phyloP scores from a whole-genome alignment of 2,329 filamentous ascomycete genomes.

The Colletotrichum sp. region DNA sequence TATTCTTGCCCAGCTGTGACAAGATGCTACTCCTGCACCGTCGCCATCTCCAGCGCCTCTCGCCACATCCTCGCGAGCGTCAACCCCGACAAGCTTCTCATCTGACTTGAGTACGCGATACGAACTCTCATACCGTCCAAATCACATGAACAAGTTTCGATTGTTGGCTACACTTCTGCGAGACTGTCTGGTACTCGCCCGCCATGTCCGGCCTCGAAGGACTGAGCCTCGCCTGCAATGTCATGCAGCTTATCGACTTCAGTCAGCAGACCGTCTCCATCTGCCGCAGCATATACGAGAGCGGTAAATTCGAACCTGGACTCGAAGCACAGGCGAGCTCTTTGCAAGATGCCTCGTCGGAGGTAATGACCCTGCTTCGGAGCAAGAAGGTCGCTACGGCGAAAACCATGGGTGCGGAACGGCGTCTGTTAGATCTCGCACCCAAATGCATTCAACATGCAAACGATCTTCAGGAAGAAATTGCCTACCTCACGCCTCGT shows the following conservation, averaged over 20 bases:
- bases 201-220: background rate
- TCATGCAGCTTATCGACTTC: background rate
- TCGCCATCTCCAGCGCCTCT: background rate
- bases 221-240: background rate
- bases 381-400: background rate
- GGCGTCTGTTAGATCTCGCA: background rate
- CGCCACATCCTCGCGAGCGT: background rate
- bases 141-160: background rate
- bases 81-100: background rate
- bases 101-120: background rate
- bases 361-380: accelerated
- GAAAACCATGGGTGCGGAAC: background rate
- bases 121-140: accelerated
- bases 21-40: background rate
- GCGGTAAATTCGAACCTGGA: background rate
- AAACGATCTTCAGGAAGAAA: background rate
- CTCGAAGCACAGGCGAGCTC: background rate
- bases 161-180: background rate
- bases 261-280: background rate
- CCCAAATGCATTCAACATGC: background rate
- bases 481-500: background rate
- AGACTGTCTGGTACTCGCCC: background rate
- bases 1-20: background rate
- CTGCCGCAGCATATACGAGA: background rate
- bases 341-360: background rate